Base-by-base conservation (phyloP, 805 yeast genomes). In the Cyberlindnera meyerae region DNA sequence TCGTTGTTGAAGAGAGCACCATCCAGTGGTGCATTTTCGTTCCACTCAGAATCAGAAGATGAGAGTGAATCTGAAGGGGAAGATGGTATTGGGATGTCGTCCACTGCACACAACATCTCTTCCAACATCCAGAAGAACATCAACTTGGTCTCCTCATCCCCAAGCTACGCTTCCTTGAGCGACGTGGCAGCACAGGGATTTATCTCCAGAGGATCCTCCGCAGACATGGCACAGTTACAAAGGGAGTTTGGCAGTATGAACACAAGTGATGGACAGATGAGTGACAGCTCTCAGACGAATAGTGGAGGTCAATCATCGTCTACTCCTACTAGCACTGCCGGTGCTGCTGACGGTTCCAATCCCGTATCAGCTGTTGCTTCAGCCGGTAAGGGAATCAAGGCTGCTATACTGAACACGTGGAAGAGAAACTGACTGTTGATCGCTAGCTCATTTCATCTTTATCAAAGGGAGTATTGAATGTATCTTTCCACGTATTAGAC, bases 111-210 rank as follows among this genome's bases (percentile, higher is more conserved):
- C 37, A 27, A 40, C 32, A 27, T 32, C 30, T 42, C 43, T 16
- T 27, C 31, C 13, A 25, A 15, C n/a, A n/a, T n/a, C 11, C 37
- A 39, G 18, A 37, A 38, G 33, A 36, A 28, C 31, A 36, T 40
- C 34, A 39, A 41, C n/a, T 50, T 37, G 29, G 45, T 49, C 18
- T 41, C 51, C 27, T 38, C 57, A 2, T 51, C 57, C 6, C 62
- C 66, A 16, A 68, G 72, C 36, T 70, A 63, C 43, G 66, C 71
- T 16, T 64, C 75, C 2, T 52, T 71, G 31, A 66, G 71, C 36
- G 75, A 70, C 43, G 75, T 75, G 17, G 79, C 79, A 2, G 77
- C 70, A 3, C 53, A 56, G 9, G 69, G 69, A 1, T 60, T 51
- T 31, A 61, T 63, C n/a, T 42, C 53, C 9, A 51, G 40, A 18